Evolutionary conservation across 106 monocot genomes (phyloP), one percentile per base, ranked within the genome.

Genomic region (Cymbidium sinense): DNA sequence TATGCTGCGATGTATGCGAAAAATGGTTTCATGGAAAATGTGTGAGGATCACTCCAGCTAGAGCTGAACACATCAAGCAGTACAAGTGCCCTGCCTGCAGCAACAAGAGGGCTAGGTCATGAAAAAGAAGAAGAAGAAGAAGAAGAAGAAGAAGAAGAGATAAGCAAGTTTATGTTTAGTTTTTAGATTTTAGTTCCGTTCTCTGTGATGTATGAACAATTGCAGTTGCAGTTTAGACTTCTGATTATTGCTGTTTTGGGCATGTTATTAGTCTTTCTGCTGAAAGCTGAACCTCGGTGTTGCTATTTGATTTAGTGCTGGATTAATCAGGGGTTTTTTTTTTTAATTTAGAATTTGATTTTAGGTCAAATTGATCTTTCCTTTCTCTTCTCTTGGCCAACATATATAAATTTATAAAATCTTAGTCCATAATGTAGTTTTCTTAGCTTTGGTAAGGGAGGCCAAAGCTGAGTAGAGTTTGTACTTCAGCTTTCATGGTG

Each of bases 1-100:
- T 95, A 18, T 90, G 93, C 74, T 93, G 95, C 74, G 95, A 95
- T 39, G n/a, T 88, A 1, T 95, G 95, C 43, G 95, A 95, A 81
- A 90, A 58, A 77, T 95, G 95, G 92, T 95, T 93, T 82, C 95
- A 95, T 29, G 95, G 95, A 2, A 89, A 90, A 50, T 95, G 95
- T 43, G 95, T 95, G 27, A 77, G 76, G 72, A 92, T 95, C 80
- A 95, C 95, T 33, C 95, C 95, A 43, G 92, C 95, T 1, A 84
- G 82, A 36, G 95, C 95, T 2, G 95, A 92, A 65, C 90, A 92
- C 85, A 95, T 95, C 77, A 95, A 95, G 80, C 95, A 95, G 75
- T 92, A 95, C 95, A 95, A 95, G 78, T 95, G 95, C 79, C 95
- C 95, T 11, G 88, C 75, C 43, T 95, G 95, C 74, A 91, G 89